Percentiles rank a stretch among this genome's conserved stretches.
Evolutionary conservation across 306 rosid genomes (phyloP).

Genomic region (Lathyrus aphaca): DNA sequence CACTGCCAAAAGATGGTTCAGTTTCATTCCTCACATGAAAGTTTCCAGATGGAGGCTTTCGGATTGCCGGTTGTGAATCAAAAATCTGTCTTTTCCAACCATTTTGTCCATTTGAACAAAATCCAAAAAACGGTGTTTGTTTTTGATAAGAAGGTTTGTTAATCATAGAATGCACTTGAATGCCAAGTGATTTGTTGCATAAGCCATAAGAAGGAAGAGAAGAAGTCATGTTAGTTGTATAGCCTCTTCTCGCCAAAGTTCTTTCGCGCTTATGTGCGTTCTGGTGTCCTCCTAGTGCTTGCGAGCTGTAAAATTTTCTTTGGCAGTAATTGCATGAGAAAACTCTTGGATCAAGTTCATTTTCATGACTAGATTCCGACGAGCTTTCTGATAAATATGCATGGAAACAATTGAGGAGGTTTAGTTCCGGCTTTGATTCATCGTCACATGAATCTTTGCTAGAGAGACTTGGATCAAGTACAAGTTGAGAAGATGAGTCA

Average conservation of each 20-base stretch:
- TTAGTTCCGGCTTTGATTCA: constrained; percentile 66
- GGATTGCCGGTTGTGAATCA: constrained; percentile 45
- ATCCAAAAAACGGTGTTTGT: constrained; percentile 38
- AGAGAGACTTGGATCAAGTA: constrained; percentile 73
- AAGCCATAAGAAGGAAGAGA: constrained; percentile 81
- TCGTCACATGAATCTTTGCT: constrained; percentile 46
- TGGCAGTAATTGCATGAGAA: constrained; percentile 98
- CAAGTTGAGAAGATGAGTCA: constrained; percentile 39
- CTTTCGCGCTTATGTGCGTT: constrained; percentile 96
- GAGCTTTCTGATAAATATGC: constrained; percentile 47
- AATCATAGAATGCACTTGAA: constrained; percentile 79
- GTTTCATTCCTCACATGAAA: constrained; percentile 43
- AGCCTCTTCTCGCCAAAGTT: constrained; percentile 72
- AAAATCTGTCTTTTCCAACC: constrained; percentile 53
- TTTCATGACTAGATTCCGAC: constrained; percentile 47
- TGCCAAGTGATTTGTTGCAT: constrained; percentile 72
- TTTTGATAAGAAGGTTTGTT: constrained; percentile 63
- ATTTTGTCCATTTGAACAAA: constrained; percentile 47
- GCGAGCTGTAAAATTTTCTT: constrained; percentile 89
- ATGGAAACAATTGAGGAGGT: constrained; percentile 69
- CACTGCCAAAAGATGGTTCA: constrained; percentile 45
- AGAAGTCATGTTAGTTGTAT: constrained; percentile 55
- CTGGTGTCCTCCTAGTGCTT: constrained; percentile 98
- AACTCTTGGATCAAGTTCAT: constrained; percentile 64
- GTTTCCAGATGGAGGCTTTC: constrained; percentile 38